Evolutionary conservation across 2,329 filamentous ascomycete species (phyloP), one percentile per base, ranked within the genome.

Genomic region (Cercospora nicotianae): DNA sequence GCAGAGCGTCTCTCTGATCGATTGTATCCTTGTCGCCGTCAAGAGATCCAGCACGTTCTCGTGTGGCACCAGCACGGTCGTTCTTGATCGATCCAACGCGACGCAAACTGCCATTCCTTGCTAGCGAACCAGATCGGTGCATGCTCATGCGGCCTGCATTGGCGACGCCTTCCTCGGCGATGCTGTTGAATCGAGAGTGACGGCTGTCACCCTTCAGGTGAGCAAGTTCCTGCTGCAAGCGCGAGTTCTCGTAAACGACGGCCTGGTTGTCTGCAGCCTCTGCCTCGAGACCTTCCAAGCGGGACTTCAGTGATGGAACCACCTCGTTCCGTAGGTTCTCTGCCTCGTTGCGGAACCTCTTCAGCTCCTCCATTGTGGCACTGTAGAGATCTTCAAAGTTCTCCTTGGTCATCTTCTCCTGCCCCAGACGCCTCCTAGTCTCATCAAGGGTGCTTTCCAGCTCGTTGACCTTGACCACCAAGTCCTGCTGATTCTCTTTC

Each of bases 311-410:
- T 75, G 93, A 88, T 18, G 94, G 93, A 2, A 97, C 88, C 48
- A 96, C 85, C 79, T 96, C 92, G 70, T 98, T 94, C 30, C 92
- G 90, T 16, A 98, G 86, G 74, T 96, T 94, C 79, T 99, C 95
- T 63, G 93, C 89, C 80, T 99, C 94, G 73, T 95, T 94, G 68
- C 91, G 87, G 63, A 93, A 88, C 72, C 89, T 91, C 75, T 94
- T 87, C 13, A 98, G 84, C 77, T 99, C 93, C 26, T 89, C 87
- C 73, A 91, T 91, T 73, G 98, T 89, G 5, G 92, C 94, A 6
- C 89, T 88, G 55, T 98, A 85, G 53, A 99, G 85, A 78, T 97
- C 94, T 80, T 98, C 93, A 74, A 98, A 96, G 78, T 96, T 97
- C 76, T 92, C 90, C 79, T 96, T 97, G 74, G 91, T 89, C 78